Evolutionary conservation across 495 filamentous ascomycete species (phyloP).

Genomic region (Penicillium cosmopolitanum): DNA sequence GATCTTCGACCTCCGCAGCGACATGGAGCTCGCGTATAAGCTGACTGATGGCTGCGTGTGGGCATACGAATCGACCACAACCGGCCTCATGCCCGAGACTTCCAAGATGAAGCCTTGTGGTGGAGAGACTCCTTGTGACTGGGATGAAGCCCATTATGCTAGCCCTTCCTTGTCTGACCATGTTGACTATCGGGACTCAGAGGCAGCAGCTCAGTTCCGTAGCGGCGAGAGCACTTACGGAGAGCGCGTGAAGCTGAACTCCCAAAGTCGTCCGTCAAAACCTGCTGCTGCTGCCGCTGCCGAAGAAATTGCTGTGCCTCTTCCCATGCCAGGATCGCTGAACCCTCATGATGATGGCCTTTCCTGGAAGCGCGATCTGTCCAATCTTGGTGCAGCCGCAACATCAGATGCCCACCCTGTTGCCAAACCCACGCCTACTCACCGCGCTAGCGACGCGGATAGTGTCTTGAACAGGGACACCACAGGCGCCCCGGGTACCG

Average conservation of each 20-base stretch:
- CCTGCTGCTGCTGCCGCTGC: background rate
- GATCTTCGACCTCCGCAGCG: conserved; percentile 76
- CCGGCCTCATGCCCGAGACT: conserved; percentile 89
- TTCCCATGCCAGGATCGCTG: conserved; percentile 32
- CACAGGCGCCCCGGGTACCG: background rate
- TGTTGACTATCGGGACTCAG: conserved; percentile 51
- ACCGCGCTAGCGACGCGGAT: background rate
- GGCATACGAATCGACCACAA: conserved; percentile 80
- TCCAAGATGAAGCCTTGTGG: conserved; percentile 69
- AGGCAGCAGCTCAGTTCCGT: conserved; percentile 35
- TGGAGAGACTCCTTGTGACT: conserved; percentile 67
- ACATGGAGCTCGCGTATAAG: conserved; percentile 80
- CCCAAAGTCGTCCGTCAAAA: conserved; percentile 10
- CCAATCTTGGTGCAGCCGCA: conserved; percentile 8
- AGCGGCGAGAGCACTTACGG: conserved; percentile 31
- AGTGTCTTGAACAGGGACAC: conserved; percentile 20
- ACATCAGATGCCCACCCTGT: background rate
- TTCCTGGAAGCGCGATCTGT: conserved; percentile 22
- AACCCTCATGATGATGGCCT: conserved; percentile 31
- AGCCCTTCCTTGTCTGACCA: background rate
- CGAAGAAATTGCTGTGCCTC: conserved; percentile 15
- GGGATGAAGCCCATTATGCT: conserved; percentile 71
- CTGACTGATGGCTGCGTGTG: conserved; percentile 93
- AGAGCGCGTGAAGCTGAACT: conserved; percentile 30
- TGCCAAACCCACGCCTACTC: background rate